Percentiles rank a stretch among this genome's conserved stretches.
Conservation (phyloP, 768 basidiomycete species). For the Podaxis sp. region DNA sequence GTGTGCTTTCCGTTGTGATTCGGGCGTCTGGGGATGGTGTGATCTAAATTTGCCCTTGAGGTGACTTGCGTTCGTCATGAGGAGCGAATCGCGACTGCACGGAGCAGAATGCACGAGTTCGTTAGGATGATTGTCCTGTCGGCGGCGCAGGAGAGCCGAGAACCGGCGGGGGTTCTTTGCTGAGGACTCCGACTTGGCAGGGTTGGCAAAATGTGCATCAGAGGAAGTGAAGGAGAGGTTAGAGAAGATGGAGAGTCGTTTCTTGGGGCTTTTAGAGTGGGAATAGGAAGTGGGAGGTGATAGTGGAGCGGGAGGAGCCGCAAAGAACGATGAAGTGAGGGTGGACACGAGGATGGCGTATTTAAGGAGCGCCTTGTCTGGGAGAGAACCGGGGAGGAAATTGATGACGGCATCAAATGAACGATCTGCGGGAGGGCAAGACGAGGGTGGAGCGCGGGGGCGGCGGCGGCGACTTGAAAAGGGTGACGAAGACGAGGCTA, state of each 20-base stretch:
- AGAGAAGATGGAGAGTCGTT: not conserved
- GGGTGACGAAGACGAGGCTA: not conserved
- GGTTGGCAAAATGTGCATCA: not conserved
- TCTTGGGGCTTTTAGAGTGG: too few species aligned
- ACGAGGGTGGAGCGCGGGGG: not conserved
- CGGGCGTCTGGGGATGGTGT: not conserved
- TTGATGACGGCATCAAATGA: conserved; percentile 44
- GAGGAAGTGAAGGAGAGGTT: not conserved
- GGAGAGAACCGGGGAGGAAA: conserved; percentile 37
- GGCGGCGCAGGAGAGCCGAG: conserved; percentile 10
- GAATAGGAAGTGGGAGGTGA: not conserved
- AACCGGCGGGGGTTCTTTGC: conserved; percentile 6
- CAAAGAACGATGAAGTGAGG: conserved; percentile 36
- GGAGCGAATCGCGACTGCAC: conserved; percentile 6
- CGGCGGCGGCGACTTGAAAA: conserved; percentile 1
- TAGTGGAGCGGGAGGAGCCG: conserved; percentile 16
- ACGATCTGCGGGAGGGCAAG: not conserved
- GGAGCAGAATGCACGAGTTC: not conserved
- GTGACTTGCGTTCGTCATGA: not conserved
- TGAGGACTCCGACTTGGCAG: not conserved
- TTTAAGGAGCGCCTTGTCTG: conserved; percentile 44
- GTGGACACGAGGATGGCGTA: conserved; percentile 45
- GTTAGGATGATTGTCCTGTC: not conserved
- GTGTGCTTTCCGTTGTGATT: conserved; percentile 15
- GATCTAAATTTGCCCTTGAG: conserved; percentile 4